phyloP scores from a whole-genome alignment of 169 alveolate genomes.

The Eimeria sp. region DNA sequence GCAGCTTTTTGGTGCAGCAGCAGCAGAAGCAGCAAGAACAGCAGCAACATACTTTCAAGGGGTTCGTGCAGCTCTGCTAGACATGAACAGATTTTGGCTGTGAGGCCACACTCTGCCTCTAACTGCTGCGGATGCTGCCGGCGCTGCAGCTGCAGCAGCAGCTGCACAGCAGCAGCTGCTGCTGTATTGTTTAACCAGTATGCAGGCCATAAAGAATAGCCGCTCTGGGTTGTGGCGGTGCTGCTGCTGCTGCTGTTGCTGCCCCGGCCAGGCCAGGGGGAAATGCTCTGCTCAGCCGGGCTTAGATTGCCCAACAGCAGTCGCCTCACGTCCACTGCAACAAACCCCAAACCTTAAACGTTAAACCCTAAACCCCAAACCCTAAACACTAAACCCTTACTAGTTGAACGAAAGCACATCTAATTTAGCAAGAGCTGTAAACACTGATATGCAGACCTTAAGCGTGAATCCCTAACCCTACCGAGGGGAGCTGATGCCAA shows the following conservation, averaged over 20 bases:
- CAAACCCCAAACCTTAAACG: not conserved
- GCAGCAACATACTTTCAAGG: slow-evolving; percentile 52
- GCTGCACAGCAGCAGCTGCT: slow-evolving; percentile 72
- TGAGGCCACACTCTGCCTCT: slow-evolving; percentile 40
- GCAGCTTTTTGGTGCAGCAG: slow-evolving; percentile 13
- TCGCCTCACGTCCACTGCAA: slow-evolving; percentile 75
- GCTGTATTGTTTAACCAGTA: slow-evolving; percentile 72
- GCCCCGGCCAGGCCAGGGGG: slow-evolving; percentile 59
- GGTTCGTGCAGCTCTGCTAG: slow-evolving; percentile 74
- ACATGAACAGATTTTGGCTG: slow-evolving; percentile 33
- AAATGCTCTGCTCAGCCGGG: slow-evolving; percentile 53
- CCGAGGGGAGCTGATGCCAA: slow-evolving; percentile 49
- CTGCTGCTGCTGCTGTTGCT: slow-evolving; percentile 24
- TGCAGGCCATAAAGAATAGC: slow-evolving; percentile 68
- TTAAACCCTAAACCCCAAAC: too few relatives aligned
- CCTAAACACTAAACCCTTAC: not conserved
- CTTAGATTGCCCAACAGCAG: slow-evolving; percentile 37
- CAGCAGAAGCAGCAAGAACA: slow-evolving; percentile 10
- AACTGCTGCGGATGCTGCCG: slow-evolving; percentile 56
- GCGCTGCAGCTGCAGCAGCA: slow-evolving; percentile 78
- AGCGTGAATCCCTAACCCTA: slow-evolving; percentile 41
- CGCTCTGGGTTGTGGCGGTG: not conserved
- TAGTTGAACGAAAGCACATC: not conserved
- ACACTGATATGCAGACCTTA: not conserved
- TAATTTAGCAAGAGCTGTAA: not conserved